A percentile compares a stretch with the other conserved stretches of the same genome.
Conservation (phyloP, 2,329 filamentous ascomycete species). For the Colletotrichum musicola region DNA sequence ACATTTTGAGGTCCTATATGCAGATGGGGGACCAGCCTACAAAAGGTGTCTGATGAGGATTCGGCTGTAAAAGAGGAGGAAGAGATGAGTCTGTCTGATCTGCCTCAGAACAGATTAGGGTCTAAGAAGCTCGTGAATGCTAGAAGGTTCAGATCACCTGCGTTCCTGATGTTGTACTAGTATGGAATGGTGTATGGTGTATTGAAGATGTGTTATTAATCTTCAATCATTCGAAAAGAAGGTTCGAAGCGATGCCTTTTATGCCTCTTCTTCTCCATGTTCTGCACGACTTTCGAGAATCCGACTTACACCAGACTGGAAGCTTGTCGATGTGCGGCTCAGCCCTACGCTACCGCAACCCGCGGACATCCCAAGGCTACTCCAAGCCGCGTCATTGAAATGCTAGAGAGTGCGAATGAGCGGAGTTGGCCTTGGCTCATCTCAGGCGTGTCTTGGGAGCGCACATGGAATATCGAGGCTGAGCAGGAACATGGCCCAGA, state of each 20-base stretch:
- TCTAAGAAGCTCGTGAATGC: too few species aligned
- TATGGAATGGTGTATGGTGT: too few species aligned
- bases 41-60: neutral
- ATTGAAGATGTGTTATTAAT: too few species aligned
- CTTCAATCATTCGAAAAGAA: too few species aligned
- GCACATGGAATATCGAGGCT: too few species aligned
- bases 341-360: neutral
- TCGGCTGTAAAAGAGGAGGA: neutral
- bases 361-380: neutral
- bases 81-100: neutral
- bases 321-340: neutral
- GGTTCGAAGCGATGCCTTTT: neutral
- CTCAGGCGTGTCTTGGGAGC: too few species aligned
- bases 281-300: neutral
- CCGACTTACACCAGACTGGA: neutral
- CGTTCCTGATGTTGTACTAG: too few species aligned
- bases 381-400: neutral
- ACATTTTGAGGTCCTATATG: neutral
- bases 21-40: neutral
- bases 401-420: neutral
- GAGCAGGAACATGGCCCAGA: too few species aligned
- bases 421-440: too few species aligned
- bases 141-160: too few species aligned
- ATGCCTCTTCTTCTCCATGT: neutral
- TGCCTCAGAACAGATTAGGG: too few species aligned